Evolutionary conservation across 176 grass and related monocot genomes (phyloP), one percentile per base, ranked within the genome.

Genomic region (Stipa capillata): DNA sequence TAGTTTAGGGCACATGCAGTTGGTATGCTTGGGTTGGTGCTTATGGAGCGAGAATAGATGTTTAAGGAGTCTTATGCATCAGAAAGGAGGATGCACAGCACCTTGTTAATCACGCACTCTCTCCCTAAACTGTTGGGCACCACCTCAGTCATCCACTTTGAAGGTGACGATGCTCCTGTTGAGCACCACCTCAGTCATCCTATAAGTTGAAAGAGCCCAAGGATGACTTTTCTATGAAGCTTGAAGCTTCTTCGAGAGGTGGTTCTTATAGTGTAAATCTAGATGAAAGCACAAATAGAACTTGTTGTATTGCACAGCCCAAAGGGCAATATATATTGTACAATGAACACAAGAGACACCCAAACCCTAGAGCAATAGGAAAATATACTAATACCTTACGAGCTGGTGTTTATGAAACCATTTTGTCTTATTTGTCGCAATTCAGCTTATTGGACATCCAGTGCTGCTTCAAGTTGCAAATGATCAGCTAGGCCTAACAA

Each of bases 201-300:
- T n/a, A n/a, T n/a, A n/a, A n/a, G n/a, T n/a, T n/a, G n/a, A n/a
- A n/a, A n/a, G n/a, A n/a, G n/a, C n/a, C n/a, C n/a, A n/a, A n/a
- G n/a, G n/a, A n/a, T 43, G 10, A 2, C 49, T 24, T 66, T 24
- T 33, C 48, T 72, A n/a, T 43, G 56, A 60, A 49, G 14, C 49
- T 68, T 72, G 54, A 62, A 72, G 14, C 44, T 65, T 79, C 56
- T 85, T 79, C 27, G 47, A 63, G 57, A 29, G 16, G 15, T 8
- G 1, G 1, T 52, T 76, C n/a, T 81, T 56, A 20, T 76, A 74
- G 24, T n/a, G n/a, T n/a, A n/a, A n/a, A n/a, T n/a, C n/a, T n/a
- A n/a, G n/a, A n/a, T n/a, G n/a, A n/a, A n/a, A n/a, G n/a, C n/a
- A n/a, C n/a, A n/a, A n/a, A n/a, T n/a, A n/a, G n/a, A n/a, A n/a